phyloP scores from a whole-genome alignment of 2,329 filamentous ascomycete genomes.

The Cadophora malorum region DNA sequence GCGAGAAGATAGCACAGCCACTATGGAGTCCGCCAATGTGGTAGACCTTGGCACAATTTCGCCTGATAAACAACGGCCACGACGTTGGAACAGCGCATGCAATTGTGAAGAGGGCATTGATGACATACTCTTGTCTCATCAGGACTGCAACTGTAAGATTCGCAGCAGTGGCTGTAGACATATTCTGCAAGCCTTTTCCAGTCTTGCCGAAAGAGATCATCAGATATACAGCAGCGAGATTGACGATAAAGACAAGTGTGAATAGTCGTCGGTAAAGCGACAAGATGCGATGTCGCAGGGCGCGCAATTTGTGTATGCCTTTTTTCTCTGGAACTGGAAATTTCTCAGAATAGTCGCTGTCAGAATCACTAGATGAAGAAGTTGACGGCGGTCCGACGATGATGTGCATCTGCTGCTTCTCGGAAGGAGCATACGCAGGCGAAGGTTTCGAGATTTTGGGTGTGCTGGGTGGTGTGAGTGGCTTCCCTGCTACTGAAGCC shows the following conservation, averaged over 20 bases:
- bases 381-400: neutral
- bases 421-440: neutral
- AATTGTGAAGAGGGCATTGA: constrained; percentile 57
- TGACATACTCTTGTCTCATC: constrained; percentile 59
- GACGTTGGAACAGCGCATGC: constrained; percentile 54
- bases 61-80: constrained; percentile 55
- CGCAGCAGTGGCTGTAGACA: constrained; percentile 23
- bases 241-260: constrained; percentile 20
- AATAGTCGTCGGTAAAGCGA: constrained; percentile 46
- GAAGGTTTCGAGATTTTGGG: constrained; percentile 32
- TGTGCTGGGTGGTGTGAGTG: constrained; percentile 25
- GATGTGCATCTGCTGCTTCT: constrained; percentile 1
- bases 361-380: constrained; percentile 15
- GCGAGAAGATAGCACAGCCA: constrained; percentile 55
- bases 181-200: constrained; percentile 7
- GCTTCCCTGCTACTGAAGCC: constrained; percentile 21
- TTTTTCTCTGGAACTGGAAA: constrained; percentile 50
- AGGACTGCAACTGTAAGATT: constrained; percentile 54
- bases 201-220: constrained; percentile 1
- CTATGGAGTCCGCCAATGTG: constrained; percentile 61
- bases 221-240: constrained; percentile 12
- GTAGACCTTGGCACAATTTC: constrained; percentile 56
- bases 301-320: constrained; percentile 45
- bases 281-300: constrained; percentile 49
- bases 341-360: constrained; percentile 13